Percentiles rank a stretch among this genome's conserved stretches.
These are phyloP conservation scores for Hagleromyces aurorensis DNA, from an alignment of 805 yeast genomes.

Conservation along the genomic window DNA sequence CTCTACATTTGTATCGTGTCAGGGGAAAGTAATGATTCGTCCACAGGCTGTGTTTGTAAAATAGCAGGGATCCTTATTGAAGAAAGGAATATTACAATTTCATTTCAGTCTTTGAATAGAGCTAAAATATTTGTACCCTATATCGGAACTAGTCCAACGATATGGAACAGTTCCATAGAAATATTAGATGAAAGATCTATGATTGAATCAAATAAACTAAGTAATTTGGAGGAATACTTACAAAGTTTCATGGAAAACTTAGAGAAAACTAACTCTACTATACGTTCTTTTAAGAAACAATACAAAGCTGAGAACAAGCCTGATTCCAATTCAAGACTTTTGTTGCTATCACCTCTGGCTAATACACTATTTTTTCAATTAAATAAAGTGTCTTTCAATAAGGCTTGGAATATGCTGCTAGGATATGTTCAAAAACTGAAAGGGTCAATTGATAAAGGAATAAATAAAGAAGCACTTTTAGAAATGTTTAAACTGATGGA, in stretches of 20 bases:
- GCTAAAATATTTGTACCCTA: constrained; percentile 13
- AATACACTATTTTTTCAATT: constrained; percentile 50
- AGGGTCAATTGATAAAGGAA: constrained; percentile 13
- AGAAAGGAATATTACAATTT: constrained; percentile 10
- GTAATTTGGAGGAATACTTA: constrained; percentile 1
- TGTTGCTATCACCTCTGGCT: constrained; percentile 53
- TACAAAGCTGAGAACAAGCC: constrained; percentile 23
- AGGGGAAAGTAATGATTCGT: constrained; percentile 7
- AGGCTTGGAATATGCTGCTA: constrained; percentile 33
- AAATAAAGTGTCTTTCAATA: constrained; percentile 38
- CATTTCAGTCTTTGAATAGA: constrained; percentile 16
- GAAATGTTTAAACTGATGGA: constrained; percentile 34
- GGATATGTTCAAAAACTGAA: constrained; percentile 19
- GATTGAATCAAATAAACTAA: constrained; percentile 25
- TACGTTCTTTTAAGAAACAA: constrained; percentile 32
- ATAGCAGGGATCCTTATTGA: constrained; percentile 10
- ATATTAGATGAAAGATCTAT: constrained; percentile 31
- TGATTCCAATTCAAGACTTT: constrained; percentile 25
- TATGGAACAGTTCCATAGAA: constrained; percentile 13
- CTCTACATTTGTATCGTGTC: constrained; percentile 26
- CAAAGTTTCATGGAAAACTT: constrained; percentile 4
- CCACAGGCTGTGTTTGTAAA: constrained; percentile 14
- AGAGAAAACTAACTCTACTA: constrained; percentile 12
- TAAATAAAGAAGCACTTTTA: constrained; percentile 8
- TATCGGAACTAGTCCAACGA: constrained; percentile 9